Evolutionary conservation across 139 green algal species (phyloP).

Genomic region (Chlamydomonas eustigma): DNA sequence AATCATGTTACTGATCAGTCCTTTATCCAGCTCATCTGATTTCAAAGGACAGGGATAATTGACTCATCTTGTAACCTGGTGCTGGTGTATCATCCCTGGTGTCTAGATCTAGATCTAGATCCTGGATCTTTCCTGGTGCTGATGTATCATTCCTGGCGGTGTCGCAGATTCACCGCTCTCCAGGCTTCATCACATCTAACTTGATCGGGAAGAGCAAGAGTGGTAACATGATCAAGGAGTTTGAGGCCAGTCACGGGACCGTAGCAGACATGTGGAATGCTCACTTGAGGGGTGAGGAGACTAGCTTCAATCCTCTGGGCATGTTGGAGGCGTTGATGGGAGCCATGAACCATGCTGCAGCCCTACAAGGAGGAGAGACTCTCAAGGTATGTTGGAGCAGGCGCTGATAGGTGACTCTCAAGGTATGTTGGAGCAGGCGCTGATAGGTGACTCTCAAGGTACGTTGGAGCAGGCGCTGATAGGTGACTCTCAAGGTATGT

Average conservation of each 20-base stretch:
- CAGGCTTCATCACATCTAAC: background rate
- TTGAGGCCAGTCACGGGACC: background rate
- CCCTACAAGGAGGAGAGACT: background rate
- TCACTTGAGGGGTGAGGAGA: background rate
- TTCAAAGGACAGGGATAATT: too few relatives aligned
- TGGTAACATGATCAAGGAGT: constrained; percentile 1
- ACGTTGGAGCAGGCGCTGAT: background rate
- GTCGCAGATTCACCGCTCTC: background rate
- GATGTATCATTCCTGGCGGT: too few relatives aligned
- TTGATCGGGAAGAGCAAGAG: background rate
- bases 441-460: too few relatives aligned
- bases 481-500: background rate
- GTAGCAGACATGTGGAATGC: background rate
- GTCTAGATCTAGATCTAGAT: too few relatives aligned
- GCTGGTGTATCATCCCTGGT: too few relatives aligned
- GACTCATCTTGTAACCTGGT: too few relatives aligned
- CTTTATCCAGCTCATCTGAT: too few relatives aligned
- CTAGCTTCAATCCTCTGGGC: background rate
- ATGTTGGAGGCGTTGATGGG: background rate
- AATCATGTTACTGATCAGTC: too few relatives aligned
- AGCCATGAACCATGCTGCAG: background rate
- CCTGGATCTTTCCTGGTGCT: too few relatives aligned
- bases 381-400: background rate
- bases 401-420: background rate
- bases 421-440: background rate